Evolutionary conservation across 805 yeast species (phyloP).

Genomic region (Ogataea polymorpha): DNA sequence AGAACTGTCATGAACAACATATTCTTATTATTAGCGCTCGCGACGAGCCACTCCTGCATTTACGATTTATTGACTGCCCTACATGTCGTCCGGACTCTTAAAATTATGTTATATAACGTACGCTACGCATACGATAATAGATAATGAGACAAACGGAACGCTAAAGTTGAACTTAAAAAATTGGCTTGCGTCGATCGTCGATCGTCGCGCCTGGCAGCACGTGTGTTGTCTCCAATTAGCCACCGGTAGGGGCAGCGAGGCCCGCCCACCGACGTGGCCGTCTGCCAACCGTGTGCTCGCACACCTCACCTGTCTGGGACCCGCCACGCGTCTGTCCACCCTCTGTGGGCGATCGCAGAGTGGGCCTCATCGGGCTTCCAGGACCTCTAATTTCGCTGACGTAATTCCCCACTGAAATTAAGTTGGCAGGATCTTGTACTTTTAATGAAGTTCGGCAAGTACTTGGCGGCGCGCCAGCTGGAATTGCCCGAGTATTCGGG

Average conservation of each 20-base stretch:
- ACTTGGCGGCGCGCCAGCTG: constrained; percentile 87
- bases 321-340: too few species aligned
- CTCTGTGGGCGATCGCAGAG: too few species aligned
- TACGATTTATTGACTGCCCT: constrained; percentile 1
- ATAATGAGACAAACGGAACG: background rate
- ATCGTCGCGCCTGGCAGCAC: background rate
- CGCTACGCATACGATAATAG: constrained; percentile 7
- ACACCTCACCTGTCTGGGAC: too few species aligned
- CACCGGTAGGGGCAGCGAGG: background rate
- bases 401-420: background rate
- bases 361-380: too few species aligned
- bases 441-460: constrained; percentile 85
- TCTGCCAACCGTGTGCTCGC: too few species aligned
- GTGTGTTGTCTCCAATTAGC: background rate
- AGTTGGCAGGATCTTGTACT: background rate
- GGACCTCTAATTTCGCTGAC: background rate
- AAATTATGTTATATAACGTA: constrained; percentile 5
- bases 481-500: constrained; percentile 95
- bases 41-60: constrained; percentile 6
- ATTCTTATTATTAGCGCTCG: constrained; percentile 4
- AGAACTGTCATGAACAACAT: constrained; percentile 14
- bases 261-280: too few species aligned
- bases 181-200: constrained; percentile 1
- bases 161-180: background rate
- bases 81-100: background rate